phyloP scores from a whole-genome alignment of 2,329 filamentous ascomycete genomes.

The Talaromyces sp. region DNA sequence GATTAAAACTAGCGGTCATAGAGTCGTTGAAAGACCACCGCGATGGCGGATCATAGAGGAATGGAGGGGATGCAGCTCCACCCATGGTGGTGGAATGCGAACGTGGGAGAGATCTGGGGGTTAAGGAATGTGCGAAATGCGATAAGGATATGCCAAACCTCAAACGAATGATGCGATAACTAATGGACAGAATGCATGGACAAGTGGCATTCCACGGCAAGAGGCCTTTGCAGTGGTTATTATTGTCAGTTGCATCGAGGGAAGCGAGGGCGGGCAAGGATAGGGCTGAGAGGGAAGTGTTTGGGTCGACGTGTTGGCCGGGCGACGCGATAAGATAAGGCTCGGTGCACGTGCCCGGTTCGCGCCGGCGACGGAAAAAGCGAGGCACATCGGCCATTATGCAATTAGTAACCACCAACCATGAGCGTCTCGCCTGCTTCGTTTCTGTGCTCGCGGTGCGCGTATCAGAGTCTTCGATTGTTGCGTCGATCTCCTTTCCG shows the following conservation, averaged over 20 bases:
- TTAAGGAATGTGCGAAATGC: constrained; percentile 9
- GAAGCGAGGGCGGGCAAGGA: neutral
- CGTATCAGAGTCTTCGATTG: neutral
- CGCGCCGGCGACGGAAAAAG: neutral
- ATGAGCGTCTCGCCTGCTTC: neutral
- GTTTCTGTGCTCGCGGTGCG: constrained; percentile 9
- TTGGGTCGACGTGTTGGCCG: constrained; percentile 5
- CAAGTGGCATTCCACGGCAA: neutral
- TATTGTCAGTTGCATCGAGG: neutral
- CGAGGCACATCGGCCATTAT: neutral
- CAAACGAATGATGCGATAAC: constrained; percentile 14
- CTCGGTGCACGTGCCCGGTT: constrained; percentile 1
- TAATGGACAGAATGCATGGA: neutral
- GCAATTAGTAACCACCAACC: neutral
- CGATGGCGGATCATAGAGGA: constrained; percentile 62
- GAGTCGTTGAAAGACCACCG: constrained; percentile 47
- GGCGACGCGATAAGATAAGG: constrained; percentile 11
- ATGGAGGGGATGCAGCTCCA: constrained; percentile 56
- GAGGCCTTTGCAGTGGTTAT: neutral
- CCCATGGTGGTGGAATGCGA: constrained; percentile 37
- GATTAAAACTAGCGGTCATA: constrained; percentile 62
- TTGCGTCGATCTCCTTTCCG: constrained; percentile 1
- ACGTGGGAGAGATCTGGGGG: constrained; percentile 24
- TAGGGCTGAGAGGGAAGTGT: constrained; percentile 6
- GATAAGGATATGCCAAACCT: neutral